phyloP scores from a whole-genome alignment of 768 basidiomycete species.

The Floccularia luteovirens region DNA sequence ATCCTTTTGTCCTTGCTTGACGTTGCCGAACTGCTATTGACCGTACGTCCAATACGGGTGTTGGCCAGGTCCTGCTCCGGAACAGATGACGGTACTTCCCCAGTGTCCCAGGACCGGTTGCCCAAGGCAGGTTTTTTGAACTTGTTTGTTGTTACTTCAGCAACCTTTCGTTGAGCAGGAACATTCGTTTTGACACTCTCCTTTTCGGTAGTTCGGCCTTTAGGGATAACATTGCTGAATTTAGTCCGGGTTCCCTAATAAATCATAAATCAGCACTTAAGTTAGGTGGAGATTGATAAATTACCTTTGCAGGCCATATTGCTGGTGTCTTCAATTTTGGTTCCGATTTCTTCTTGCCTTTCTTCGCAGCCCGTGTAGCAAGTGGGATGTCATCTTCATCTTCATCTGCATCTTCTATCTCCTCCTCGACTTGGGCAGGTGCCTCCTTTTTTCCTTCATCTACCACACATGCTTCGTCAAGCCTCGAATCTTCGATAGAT shows the following conservation, averaged over 20 bases:
- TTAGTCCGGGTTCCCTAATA: too few relatives aligned
- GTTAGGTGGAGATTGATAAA: too few relatives aligned
- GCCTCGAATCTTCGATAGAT: background rate
- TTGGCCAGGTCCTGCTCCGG: slow-evolving; percentile 40
- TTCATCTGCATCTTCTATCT: slow-evolving; percentile 20
- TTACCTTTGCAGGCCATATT: too few relatives aligned
- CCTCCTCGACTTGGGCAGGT: slow-evolving; percentile 8
- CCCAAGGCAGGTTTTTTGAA: slow-evolving; percentile 3
- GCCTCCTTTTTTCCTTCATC: slow-evolving; percentile 3
- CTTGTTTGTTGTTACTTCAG: slow-evolving; percentile 1
- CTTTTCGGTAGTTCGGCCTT: too few relatives aligned
- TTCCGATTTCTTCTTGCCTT: slow-evolving; percentile 18
- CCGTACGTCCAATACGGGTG: slow-evolving; percentile 5
- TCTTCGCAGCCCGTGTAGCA: slow-evolving; percentile 13
- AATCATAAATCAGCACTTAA: too few relatives aligned
- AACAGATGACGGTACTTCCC: slow-evolving; percentile 50
- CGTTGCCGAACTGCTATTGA: slow-evolving; percentile 3
- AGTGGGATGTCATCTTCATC: slow-evolving; percentile 39
- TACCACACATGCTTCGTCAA: background rate
- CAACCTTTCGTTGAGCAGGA: slow-evolving; percentile 1
- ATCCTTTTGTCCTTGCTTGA: slow-evolving; percentile 3
- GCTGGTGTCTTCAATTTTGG: too few relatives aligned
- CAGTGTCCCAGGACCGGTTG: slow-evolving; percentile 22
- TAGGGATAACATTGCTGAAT: too few relatives aligned
- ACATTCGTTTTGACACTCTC: too few relatives aligned